Base-by-base conservation (phyloP, 2,329 filamentous ascomycete species). In the Annulohypoxylon truncatum region DNA sequence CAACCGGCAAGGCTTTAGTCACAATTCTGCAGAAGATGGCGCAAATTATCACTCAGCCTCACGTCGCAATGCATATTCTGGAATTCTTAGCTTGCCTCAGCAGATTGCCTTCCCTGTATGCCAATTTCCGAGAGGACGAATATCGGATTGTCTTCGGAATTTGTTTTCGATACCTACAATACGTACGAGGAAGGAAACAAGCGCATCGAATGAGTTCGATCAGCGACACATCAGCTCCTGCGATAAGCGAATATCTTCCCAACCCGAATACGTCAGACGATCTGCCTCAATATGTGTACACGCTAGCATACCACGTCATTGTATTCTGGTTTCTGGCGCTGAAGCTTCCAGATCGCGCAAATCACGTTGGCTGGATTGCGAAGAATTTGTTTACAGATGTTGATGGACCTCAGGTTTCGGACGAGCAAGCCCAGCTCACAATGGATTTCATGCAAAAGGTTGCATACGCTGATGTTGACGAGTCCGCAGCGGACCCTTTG, bases 291-390 rank as follows among this genome's bases (percentile, higher is more conserved):
- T 99, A 99, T 77, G 93, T 99, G 24, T 96, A 96, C 77, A 92
- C 94, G 1, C 83, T 98, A 55, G 95, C 95, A 7, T 97, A 97
- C 76, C 94, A 98, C 77, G 93, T 97, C 72, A 94, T 99, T 70
- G 91, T 94, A 1, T 97, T 97, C 76, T 99, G 96, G 96, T 99
- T 98, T 77, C 85, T 99, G 71, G 92, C 94, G 0, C 79, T 99
- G 72, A 95, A 93, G 74, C 85, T 97, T 54, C 88, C 90, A 35
- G 94, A 97, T 76, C 90, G 96, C 53, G 88, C 90, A 31, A 92
- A 89, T 66, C 90, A 97, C 70, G 94, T 97, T 54, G 89, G 89
- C 26, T 97, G 93, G 92, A 97, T 99, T 69, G 91, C 92, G 9
- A 93, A 91, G 74, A 93, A 93, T 69, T 84, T 99, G 8, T 94